Base-by-base conservation (phyloP, 208 protist species). In the Lotmaria passim region DNA sequence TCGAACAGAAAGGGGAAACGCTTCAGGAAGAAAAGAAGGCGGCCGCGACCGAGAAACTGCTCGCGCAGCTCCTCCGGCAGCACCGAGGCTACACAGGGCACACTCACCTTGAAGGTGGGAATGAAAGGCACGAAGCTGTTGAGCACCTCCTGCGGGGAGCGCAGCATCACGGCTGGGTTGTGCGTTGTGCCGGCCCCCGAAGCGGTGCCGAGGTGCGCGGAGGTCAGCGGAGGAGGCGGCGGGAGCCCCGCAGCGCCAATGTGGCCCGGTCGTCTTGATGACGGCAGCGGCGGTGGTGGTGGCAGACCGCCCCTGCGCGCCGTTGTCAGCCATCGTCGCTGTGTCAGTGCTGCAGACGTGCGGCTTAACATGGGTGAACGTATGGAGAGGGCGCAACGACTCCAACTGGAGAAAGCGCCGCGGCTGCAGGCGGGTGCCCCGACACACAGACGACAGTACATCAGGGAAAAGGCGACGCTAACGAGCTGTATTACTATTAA, bases 1-100 rank as follows among this genome's bases (percentile, higher is more conserved):
- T 96, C 89, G 56, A 96, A 94, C 34, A 92, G 79, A 61, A 94
- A 94, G 11, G 82, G 87, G 50, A 85, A 92, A 10, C 83, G 82
- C 24, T 78, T 75, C 15, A 94, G 33, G 44, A 93, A 92, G 28
- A 53, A 51, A 2, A 86, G 26, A 41, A 96, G 78, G 3, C 78
- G 72, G 30, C 81, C 81, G 48, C 87, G 79, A 7, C 89, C 89
- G 24, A 73, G 39, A 56, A 96, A 81, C 47, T 79, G 39, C 36
- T 53, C 74, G 21, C 91, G 78, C 34, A 83, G 60, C 33, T 93
- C 91, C 44, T 94, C 91, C 24, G 87, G 82, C 33, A 96, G 75
- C n/a, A 93, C 75, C 4, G 87, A 87, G 19, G 85, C 89, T 7
- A 94, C 83, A 50, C 82, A 81, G 17, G 86, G 72, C 23, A 93